Evolutionary conservation across 768 basidiomycete species (phyloP), one percentile per base, ranked within the genome.

Genomic region (Astraeus odoratus): DNA sequence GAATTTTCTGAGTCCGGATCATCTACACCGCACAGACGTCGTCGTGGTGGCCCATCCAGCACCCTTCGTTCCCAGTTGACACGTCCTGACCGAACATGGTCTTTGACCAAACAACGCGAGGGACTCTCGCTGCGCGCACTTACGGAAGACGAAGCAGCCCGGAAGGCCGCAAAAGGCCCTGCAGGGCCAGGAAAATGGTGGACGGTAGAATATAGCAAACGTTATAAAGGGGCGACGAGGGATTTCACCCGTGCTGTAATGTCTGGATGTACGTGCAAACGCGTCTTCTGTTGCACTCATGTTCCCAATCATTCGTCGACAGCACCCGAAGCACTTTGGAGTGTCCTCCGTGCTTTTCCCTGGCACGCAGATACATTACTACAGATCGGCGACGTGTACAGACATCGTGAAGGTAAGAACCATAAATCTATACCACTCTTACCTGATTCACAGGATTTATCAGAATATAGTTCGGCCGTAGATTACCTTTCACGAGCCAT

Each of bases 361-460:
- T 97, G 91, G 80, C 96, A 98, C 54, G 87, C 83, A 1, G 95
- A 98, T 61, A 94, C 94, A 0, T 70, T 95, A 1, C 72, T 95
- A 2, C 90, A 94, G 56, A 66, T 94, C 12, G 80, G 86, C 3
- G 91, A 94, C 53, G 81, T 93, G 7, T 86, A 81, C 56, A 71
- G 84, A 23, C 87, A 95, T 60, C 77, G 91, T 54, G 92, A 95
- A 72, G 92, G 92, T 87, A 27, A 20, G 70, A 45, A 3, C 22
- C n/a, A 10, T 1, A 3, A 16, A 12, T 31, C 9, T 19, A 20
- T 15, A 15, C 16, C 29, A 13, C 26, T 23, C 7, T 10, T 33
- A 18, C 22, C 31, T 48, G 7, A 8, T 40, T 50, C 7, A 49
- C 31, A 35, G 18, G 12, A n/a, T 30, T 26, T 26, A 10, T 50